Percentiles rank a stretch among this genome's conserved stretches.
Evolutionary conservation across 2,329 filamentous ascomycete species (phyloP).

Genomic region (Fusarium acutatum): DNA sequence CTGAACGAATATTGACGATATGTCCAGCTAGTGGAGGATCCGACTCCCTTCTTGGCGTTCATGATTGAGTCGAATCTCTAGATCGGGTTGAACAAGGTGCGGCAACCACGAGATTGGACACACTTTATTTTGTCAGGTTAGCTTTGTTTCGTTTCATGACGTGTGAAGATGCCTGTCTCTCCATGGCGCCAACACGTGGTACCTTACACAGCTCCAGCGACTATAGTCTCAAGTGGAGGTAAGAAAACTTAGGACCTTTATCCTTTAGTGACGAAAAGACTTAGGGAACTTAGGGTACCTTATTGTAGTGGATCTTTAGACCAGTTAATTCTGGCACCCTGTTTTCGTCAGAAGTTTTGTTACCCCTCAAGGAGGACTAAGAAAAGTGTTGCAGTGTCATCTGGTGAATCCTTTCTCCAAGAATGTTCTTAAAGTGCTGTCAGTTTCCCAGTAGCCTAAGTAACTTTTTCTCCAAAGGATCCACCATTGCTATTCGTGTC

Average conservation of each 20-base stretch:
- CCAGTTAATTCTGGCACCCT: too few species aligned
- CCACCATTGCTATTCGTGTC: neutral
- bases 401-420: neutral
- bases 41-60: conserved; percentile 10
- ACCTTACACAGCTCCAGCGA: neutral
- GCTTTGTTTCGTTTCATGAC: conserved; percentile 35
- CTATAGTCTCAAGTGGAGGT: neutral
- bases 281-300: too few species aligned
- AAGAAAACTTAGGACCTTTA: neutral
- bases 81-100: conserved; percentile 30
- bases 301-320: neutral
- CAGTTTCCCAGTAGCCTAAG: neutral
- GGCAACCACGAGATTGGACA: conserved; percentile 15
- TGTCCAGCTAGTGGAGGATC: conserved; percentile 1
- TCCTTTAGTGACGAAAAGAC: neutral
- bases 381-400: neutral
- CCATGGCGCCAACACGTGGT: conserved; percentile 31
- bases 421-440: neutral
- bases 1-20: conserved; percentile 3
- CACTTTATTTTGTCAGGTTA: conserved; percentile 20
- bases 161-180: conserved; percentile 20
- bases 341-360: too few species aligned
- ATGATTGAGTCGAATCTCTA: conserved; percentile 18
- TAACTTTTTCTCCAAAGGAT: neutral
- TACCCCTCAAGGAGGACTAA: neutral